Percentiles rank a stretch among this genome's conserved stretches.
Evolutionary conservation across 139 green algal genomes (phyloP).

Genomic region (Desmodesmus armatus): DNA sequence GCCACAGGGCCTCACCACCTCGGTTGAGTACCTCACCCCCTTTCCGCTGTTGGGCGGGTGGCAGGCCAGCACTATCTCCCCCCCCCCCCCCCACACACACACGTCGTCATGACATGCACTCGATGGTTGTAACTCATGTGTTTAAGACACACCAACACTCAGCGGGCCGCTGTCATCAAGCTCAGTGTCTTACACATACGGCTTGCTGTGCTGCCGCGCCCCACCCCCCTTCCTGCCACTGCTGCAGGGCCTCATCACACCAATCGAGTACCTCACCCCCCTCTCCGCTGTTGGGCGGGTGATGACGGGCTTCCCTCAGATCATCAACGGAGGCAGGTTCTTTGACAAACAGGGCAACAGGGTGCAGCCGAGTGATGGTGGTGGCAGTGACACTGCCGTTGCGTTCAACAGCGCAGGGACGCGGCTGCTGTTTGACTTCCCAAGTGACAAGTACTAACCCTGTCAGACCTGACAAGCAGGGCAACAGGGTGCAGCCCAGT

Average conservation of each 20-base stretch:
- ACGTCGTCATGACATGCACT: too few species aligned
- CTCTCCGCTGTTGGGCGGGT: slow-evolving; percentile 51
- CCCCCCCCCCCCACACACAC: too few species aligned
- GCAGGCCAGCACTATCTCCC: too few species aligned
- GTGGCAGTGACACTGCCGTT: background rate
- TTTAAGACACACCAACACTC: too few species aligned
- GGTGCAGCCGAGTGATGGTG: slow-evolving; percentile 49
- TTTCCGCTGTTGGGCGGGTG: slow-evolving; percentile 50
- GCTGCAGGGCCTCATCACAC: slow-evolving; percentile 41
- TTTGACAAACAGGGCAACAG: slow-evolving; percentile 71
- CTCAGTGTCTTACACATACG: too few species aligned
- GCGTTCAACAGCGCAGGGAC: slow-evolving; percentile 2
- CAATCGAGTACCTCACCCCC: slow-evolving; percentile 69
- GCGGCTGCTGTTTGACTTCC: slow-evolving; percentile 27
- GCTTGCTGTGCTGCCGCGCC: background rate
- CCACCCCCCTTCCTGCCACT: background rate
- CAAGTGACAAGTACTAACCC: slow-evolving; percentile 25
- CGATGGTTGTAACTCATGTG: too few species aligned
- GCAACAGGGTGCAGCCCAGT: too few species aligned
- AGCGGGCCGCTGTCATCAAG: background rate
- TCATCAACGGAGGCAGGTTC: slow-evolving; percentile 71
- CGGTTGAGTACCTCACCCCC: slow-evolving; percentile 66
- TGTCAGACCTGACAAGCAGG: background rate
- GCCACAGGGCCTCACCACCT: slow-evolving; percentile 40
- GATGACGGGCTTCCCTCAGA: slow-evolving; percentile 60